Evolutionary conservation across 176 grass and related monocot genomes (phyloP), one percentile per base, ranked within the genome.

Genomic region (Echinochloa phyllopogon): DNA sequence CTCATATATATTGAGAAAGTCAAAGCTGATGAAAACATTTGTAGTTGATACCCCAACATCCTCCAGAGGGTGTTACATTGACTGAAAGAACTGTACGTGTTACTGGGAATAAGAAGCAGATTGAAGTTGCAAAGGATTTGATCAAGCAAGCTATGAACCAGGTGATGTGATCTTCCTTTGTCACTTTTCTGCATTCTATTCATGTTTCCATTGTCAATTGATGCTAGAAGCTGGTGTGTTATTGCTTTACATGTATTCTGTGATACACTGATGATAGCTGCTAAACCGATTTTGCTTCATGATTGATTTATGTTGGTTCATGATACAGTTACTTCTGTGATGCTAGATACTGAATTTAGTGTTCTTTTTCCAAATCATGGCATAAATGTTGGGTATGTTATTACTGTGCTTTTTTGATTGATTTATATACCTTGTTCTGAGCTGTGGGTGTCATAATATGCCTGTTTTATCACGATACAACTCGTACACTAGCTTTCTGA

Each of bases 31-130:
- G 58, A 6, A 56, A 69, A 72, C 67, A 14, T 55, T 62, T 87
- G 86, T 91, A 99, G 94, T 82, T 99, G 58, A 87, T 99, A 82
- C 92, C 91, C 21, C 90, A 90, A 88, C 91, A 99, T 87, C 86
- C 88, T 59, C 90, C 94, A 5, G 94, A 94, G 53, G 97, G 92
- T 65, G 89, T 93, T 84, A 84, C 88, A 33, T 88, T 89, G 52
- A 92, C 88, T 47, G 97, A 96, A 87, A 96, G 97, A 78, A 94
- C 78, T 57, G 94, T 99, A 33, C 85, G 90, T 43, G 21, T 99
- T 84, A 92, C 88, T 91, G 97, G 97, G 84, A 89, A 89, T 75
- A 99, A 87, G 90, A 91, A 89, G 79, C 97, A 96, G 84, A 94
- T 99, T 76, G 97, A 99, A 84, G 78, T 74, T 72, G 97, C 92